Base-by-base conservation (phyloP, 352 stramenopile genomes). In the Globisporangium mamillatum region DNA sequence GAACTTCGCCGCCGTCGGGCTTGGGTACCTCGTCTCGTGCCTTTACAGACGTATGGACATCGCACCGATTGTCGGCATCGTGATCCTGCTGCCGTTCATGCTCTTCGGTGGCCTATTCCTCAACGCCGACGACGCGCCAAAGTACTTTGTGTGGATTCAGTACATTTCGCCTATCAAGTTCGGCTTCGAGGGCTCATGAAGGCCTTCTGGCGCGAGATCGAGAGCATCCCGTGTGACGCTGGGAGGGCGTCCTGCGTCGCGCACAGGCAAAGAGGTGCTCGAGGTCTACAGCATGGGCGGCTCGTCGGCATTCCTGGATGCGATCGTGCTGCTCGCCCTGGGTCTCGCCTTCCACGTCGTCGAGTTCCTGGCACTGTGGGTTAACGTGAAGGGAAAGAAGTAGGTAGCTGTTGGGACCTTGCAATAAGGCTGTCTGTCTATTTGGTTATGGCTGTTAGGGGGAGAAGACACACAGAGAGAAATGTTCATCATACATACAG, bases 91-190 rank as follows among this genome's bases (percentile, higher is more conserved):
- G 16, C 78, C 73, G 0, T 82, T 84, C 60, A 54, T 86, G 62
- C 59, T 90, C 7, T 85, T 86, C 46, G 76, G 80, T 2, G 80
- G 78, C 0, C 65, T 85, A 22, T 77, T 89, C 57, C 10, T 90
- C 20, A 89, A 89, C 44, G 36, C 68, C 0, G 63, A 74, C 29
- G 71, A 70, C 12, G 76, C 72, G 0, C 73, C 78, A 0, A 58
- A 63, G 0, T 90, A 85, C 72, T 86, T 88, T 56, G 32, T 79
- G 20, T 90, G 82, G 81, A 69, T 88, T 46, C 72, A 88, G 64
- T 85, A 87, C 64, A 75, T 86, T 57, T 88, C 78, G 34, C 80
- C 77, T 0, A 78, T 90, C 65, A 85, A 84, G 64, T 88, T 80
- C 60, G 73, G 75, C 50, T 87, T 74, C 55, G 77, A 83, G 27